Evolutionary conservation across 805 yeast species (phyloP), one percentile per base, ranked within the genome.

Genomic region (Candida cerambycidarum): DNA sequence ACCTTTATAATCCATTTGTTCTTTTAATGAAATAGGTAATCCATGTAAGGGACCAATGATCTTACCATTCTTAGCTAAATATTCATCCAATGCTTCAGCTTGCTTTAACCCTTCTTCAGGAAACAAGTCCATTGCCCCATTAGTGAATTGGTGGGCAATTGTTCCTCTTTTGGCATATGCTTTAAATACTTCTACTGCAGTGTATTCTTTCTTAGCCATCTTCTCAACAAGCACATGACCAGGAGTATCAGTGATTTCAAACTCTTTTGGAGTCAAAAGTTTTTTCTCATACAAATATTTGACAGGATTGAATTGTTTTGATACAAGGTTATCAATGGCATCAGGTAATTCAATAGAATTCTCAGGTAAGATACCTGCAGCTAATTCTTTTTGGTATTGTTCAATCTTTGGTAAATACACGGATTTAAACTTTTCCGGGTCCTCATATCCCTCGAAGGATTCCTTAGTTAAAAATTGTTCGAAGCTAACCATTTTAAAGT

Each of bases 31-130:
- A 24, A 82, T 63, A 2, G 88, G 89, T 23, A 82, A 61, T 2
- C 89, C 89, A 51, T 82, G 87, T 36, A 82, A 68, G 1, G 85
- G 82, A 21, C 87, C 87, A 27, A 76, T 54, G 1, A 72, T 59
- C 47, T 74, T 69, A 12, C 82, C 83, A 32, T 72, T 60, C 32
- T 67, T 50, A 41, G 56, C 59, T 43, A 50, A 77, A 53, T 74
- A 71, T 17, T 68, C 75, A 54, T 83, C 90, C 46, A 81, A 65
- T 40, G 57, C 66, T 51, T 71, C 59, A 6, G 89, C 89, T 43
- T 72, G 67, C 43, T 65, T 66, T 41, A 82, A 63, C 11, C 87
- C 89, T 44, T 78, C 76, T 8, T 78, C 79, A 28, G 78, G 64
- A 55, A 84, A 80, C 41, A 64, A 51, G 44, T 66, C 71, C 56